Evolutionary conservation across 345 rosid genomes (phyloP), one percentile per base, ranked within the genome.

Genomic region (Syzygium jambos): DNA sequence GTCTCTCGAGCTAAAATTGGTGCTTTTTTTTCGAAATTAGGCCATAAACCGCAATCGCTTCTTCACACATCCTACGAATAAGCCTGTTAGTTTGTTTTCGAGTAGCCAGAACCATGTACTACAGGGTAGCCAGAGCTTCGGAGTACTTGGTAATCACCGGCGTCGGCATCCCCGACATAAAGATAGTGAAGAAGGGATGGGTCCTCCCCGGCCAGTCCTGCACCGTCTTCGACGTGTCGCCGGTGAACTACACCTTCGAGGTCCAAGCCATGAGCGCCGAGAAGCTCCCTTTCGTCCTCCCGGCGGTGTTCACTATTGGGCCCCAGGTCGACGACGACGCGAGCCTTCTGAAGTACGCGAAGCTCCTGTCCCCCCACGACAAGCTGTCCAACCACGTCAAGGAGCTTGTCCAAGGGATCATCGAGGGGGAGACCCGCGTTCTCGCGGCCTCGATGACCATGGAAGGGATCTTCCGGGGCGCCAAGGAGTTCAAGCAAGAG

Each of bases 241-340:
- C 98, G 0, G 97, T 95, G 23, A 95, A 95, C 90, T 95, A 95
- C 91, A 95, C 96, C 15, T 95, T 95, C 91, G 91, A 96, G 86
- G 99, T 95, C 56, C 98, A 95, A 25, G 98, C 98, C 86, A 96
- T 96, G 98, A 94, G 95, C 17, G 96, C 98, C 9, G 98, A 96
- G 93, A 95, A 96, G 89, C 98, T 96, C 63, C 98, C 98, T 29
- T 96, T 95, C 51, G 51, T 95, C 61, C 94, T 95, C 52, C 98
- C 97, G 0, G 97, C 98, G 0, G 95, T 95, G 19, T 96, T 95
- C 93, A 94, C 96, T 12, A 93, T 96, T 11, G 98, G 99, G 1
- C 98, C 96, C 49, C 95, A 96, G 1, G 90, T 91, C 1, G 95
- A 95, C 14, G 95, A 96, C 51, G 63, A 84, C 2, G 85, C 68